These are phyloP conservation scores for Annulohypoxylon moriforme DNA, from an alignment of 495 filamentous ascomycete genomes.

Conservation along the genomic window DNA sequence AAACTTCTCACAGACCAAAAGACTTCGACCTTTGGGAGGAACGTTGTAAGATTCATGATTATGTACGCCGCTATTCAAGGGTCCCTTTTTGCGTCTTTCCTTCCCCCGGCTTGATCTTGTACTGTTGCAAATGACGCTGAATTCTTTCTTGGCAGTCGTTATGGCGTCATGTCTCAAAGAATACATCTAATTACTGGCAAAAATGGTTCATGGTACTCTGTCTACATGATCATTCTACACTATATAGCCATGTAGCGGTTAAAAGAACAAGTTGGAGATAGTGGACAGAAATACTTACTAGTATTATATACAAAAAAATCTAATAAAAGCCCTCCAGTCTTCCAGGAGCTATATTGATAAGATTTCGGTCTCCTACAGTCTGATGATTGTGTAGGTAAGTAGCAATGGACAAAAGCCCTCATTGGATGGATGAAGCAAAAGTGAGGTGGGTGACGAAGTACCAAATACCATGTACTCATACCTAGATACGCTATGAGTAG, in stretches of 20 bases:
- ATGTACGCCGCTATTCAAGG: conserved; percentile 85
- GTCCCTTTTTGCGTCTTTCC: conserved; percentile 87
- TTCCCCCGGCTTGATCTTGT: conserved; percentile 79
- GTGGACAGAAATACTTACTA: too few relatives aligned
- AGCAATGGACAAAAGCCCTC: neutral
- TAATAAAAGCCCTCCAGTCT: too few relatives aligned
- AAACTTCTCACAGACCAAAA: conserved; percentile 51
- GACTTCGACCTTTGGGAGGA: conserved; percentile 43
- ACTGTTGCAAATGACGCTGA: neutral
- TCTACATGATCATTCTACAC: too few relatives aligned
- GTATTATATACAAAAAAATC: too few relatives aligned
- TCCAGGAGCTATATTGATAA: too few relatives aligned
- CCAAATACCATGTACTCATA: too few relatives aligned
- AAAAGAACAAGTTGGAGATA: too few relatives aligned
- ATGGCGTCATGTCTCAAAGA: neutral
- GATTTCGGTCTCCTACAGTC: too few relatives aligned
- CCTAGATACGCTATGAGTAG: too few relatives aligned
- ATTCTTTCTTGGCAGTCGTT: neutral
- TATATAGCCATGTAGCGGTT: too few relatives aligned
- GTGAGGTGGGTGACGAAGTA: neutral
- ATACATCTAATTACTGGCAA: neutral
- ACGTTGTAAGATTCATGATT: conserved; percentile 69
- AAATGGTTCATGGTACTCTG: neutral
- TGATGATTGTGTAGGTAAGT: neutral
- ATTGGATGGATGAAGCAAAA: neutral